phyloP scores from a whole-genome alignment of 768 basidiomycete species.

The Saitozyma sp. region DNA sequence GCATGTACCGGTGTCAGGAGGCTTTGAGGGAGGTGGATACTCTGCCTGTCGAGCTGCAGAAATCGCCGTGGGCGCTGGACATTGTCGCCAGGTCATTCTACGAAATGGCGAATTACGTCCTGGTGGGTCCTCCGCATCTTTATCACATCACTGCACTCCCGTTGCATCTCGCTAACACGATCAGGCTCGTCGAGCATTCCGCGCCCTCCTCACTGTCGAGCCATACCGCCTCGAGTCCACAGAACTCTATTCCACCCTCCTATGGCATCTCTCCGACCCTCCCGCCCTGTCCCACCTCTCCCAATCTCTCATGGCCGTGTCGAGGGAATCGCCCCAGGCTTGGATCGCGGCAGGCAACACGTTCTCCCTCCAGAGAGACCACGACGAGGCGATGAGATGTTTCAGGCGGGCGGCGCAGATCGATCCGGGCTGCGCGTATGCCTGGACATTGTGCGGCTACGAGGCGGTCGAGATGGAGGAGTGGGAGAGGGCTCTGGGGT shows the following conservation, averaged over 20 bases:
- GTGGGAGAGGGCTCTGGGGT: slow-evolving; percentile 82
- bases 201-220: slow-evolving; percentile 73
- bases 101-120: slow-evolving; percentile 82
- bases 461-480: slow-evolving; percentile 91
- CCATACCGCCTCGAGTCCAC: slow-evolving; percentile 90
- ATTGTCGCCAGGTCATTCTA: slow-evolving; percentile 86
- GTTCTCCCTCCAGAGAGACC: slow-evolving; percentile 92
- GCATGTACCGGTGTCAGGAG: slow-evolving; percentile 71
- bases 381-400: slow-evolving; percentile 86
- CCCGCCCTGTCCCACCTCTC: slow-evolving; percentile 87
- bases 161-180: slow-evolving; percentile 20
- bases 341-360: slow-evolving; percentile 98
- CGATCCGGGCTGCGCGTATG: slow-evolving; percentile 88
- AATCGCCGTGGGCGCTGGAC: slow-evolving; percentile 73
- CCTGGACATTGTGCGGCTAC: slow-evolving; percentile 93
- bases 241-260: slow-evolving; percentile 92
- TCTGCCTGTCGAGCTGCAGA: slow-evolving; percentile 71
- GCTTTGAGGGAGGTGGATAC: slow-evolving; percentile 75
- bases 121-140: slow-evolving; percentile 61
- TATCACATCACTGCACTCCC: neutral
- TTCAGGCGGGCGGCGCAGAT: slow-evolving; percentile 88
- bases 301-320: slow-evolving; percentile 82
- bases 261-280: slow-evolving; percentile 88
- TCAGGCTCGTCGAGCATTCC: slow-evolving; percentile 83
- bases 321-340: slow-evolving; percentile 73